Evolutionary conservation across 768 basidiomycete genomes (phyloP).

Genomic region (Coprinellus aureogranulatus): DNA sequence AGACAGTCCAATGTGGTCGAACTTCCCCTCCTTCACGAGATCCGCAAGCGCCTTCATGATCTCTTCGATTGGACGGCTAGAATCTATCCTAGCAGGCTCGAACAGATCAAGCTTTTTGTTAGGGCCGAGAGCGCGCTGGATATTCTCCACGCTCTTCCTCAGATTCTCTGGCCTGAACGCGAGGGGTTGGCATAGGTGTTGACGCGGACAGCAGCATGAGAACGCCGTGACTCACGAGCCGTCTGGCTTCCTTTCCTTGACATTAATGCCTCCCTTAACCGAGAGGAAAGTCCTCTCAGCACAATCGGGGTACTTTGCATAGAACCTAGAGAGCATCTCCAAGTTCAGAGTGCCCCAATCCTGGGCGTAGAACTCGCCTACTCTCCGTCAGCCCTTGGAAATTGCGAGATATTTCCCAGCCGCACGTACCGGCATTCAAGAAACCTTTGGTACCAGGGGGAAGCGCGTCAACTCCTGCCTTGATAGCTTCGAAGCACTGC

Average conservation of each 20-base stretch:
- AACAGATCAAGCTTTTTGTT: conserved; percentile 62
- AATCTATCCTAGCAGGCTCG: conserved; percentile 49
- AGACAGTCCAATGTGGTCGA: conserved; percentile 60
- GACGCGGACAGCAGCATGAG: no score
- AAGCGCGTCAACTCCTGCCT: conserved; percentile 43
- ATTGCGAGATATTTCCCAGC: neutral
- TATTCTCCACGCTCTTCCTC: conserved; percentile 39
- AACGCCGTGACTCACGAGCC: conserved; percentile 4
- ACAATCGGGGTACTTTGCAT: conserved; percentile 9
- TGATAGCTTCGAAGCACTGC: conserved; percentile 61
- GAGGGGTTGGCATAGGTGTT: no score
- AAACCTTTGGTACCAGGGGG: conserved; percentile 47
- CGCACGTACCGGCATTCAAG: conserved; percentile 35
- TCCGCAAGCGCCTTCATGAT: conserved; percentile 36
- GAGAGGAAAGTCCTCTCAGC: conserved; percentile 9
- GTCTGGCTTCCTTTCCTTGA: neutral
- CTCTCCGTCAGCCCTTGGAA: neutral
- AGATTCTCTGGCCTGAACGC: conserved; percentile 3
- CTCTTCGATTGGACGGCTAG: conserved; percentile 44
- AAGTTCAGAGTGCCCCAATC: conserved; percentile 5
- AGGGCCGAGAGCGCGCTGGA: conserved; percentile 44
- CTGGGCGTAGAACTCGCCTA: conserved; percentile 10
- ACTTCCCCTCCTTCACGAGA: conserved; percentile 53
- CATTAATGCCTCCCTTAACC: conserved; percentile 6
- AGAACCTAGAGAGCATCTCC: conserved; percentile 8